Conservation (phyloP, 1,139 yeast genomes). For the Debaryomyces subglobosus region DNA sequence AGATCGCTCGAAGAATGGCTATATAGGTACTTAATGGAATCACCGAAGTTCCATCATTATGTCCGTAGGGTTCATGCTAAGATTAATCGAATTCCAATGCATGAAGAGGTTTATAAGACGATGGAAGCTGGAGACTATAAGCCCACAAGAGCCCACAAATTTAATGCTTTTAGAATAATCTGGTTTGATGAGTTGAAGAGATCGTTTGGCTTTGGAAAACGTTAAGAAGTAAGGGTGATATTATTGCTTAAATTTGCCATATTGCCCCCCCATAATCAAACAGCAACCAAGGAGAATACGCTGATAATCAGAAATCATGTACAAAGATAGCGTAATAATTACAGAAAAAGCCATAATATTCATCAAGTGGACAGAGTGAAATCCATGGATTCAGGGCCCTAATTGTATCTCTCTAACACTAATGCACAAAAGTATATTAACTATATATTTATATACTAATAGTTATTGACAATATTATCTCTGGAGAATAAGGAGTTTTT, state of each 20-base stretch:
- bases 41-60: slow-evolving; percentile 68
- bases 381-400: not conserved
- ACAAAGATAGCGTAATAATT: not conserved
- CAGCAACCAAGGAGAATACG: not conserved
- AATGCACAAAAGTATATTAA: not conserved
- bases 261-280: not conserved
- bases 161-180: slow-evolving; percentile 63
- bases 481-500: slow-evolving; percentile 15
- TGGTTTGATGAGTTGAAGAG: slow-evolving; percentile 67
- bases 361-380: not conserved
- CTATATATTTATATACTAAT: slow-evolving; percentile 15
- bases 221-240: slow-evolving; percentile 15
- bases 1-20: slow-evolving; percentile 51
- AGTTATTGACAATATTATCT: slow-evolving; percentile 31
- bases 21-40: slow-evolving; percentile 52
- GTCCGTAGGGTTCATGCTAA: slow-evolving; percentile 67
- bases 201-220: slow-evolving; percentile 46
- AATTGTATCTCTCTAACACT: not conserved
- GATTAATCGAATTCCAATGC: slow-evolving; percentile 59
- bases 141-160: slow-evolving; percentile 58
- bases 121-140: slow-evolving; percentile 31
- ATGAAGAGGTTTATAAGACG: slow-evolving; percentile 17
- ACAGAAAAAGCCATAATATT: not conserved
- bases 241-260: not conserved
- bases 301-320: not conserved